phyloP scores from a whole-genome alignment of 2,329 filamentous ascomycete species.

The Epichloe glyceriae region DNA sequence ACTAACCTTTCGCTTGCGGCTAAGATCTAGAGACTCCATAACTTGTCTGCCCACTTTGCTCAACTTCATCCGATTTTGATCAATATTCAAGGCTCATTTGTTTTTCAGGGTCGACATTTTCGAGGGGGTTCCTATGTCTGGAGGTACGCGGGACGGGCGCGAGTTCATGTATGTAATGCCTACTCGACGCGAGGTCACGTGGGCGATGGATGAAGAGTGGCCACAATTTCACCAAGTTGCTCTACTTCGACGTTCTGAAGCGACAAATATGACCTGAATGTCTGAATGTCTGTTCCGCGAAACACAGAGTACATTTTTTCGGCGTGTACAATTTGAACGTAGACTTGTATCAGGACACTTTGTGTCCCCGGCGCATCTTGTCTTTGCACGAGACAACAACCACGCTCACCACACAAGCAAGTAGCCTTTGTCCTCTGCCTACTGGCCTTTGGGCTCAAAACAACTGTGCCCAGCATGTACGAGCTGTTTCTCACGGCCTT shows the following conservation, averaged over 20 bases:
- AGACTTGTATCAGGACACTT: background rate
- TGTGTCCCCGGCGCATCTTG: background rate
- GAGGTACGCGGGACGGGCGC: background rate
- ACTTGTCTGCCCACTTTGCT: background rate
- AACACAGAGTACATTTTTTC: background rate
- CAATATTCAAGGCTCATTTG: background rate
- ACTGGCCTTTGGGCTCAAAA: background rate
- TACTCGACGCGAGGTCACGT: constrained; percentile 3
- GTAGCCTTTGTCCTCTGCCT: background rate
- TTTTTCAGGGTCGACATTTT: too few species aligned
- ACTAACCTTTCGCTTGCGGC: constrained; percentile 22
- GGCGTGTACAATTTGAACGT: background rate
- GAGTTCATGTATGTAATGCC: background rate
- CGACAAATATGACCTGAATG: background rate
- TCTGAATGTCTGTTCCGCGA: background rate
- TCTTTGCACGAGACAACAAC: background rate
- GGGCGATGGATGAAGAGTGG: background rate
- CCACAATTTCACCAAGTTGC: background rate
- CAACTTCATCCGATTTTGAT: background rate
- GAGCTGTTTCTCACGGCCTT: constrained; percentile 46
- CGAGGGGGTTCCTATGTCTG: background rate
- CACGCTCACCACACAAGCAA: background rate
- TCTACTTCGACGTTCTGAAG: too few species aligned
- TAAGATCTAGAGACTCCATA: constrained; percentile 15
- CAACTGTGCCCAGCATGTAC: constrained; percentile 29